Base-by-base conservation (phyloP, 108 stramenopile genomes). In the Epipyxis sp. region DNA sequence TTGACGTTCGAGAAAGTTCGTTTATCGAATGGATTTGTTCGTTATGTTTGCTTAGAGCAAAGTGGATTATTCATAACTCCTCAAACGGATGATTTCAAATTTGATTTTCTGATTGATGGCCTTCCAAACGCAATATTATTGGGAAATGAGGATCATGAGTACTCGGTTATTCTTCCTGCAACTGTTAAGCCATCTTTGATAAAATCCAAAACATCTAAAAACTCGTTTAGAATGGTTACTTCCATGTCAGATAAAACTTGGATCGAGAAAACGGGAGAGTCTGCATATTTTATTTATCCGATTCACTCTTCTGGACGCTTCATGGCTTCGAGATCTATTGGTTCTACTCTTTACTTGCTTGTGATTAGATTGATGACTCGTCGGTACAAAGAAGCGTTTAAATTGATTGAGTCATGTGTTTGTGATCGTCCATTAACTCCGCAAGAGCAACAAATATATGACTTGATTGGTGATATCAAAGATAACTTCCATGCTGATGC, bases 401-500 rank as follows among this genome's bases (percentile, higher is more conserved):
- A 92, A 74, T 93, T 98, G 92, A 92, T 97, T 27, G 95, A 95
- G 58, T 90, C 91, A 54, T 99, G 98, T 80, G 96, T 97, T 42
- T 94, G 92, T 76, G 98, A 99, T 82, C 67, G 76, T 77, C 90
- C 94, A 46, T 87, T 96, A 1, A 90, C 85, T 34, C 85, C 88
- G 25, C 96, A 97, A 86, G 98, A 98, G 83, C 91, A 83, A 6
- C 85, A 85, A 40, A 78, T 82, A 29, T 81, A 85, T 84, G 80
- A 76, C 82, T 83, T 71, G 43, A 41, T 86, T 46, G 76, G 82
- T 0, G 45, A 44, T 42, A 45, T 88, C 20, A 42, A 77, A 1
- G 94, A 95, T 78, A 96, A 96, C 69, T 90, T 85, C 71, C 95
- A 95, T 69, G 96, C 96, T 3, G 97, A 99, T 83, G 96, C 97